phyloP scores from a whole-genome alignment of 148 eudicot species.

The Chenopodium berlandieri region DNA sequence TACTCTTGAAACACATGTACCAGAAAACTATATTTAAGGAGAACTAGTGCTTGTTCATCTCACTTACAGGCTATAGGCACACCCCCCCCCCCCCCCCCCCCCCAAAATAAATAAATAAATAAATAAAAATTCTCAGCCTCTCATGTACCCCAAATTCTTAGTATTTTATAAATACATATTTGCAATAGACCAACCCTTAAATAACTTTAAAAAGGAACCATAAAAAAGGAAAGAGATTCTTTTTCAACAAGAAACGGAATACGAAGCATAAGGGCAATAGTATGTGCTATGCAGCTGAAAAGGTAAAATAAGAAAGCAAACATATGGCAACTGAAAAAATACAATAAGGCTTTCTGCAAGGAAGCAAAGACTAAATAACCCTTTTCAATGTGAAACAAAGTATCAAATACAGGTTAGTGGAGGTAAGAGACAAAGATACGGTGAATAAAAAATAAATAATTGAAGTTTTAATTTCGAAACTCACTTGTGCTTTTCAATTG shows the following conservation, averaged over 20 bases:
- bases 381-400: background rate
- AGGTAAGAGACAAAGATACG: background rate
- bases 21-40: too few relatives aligned
- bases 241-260: too few relatives aligned
- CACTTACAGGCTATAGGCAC: too few relatives aligned
- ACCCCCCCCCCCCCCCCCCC: too few relatives aligned
- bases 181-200: too few relatives aligned
- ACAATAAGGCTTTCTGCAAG: background rate
- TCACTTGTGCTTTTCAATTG: conserved; percentile 72
- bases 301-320: background rate
- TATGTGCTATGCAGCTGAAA: background rate
- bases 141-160: too few relatives aligned
- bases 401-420: background rate
- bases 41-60: too few relatives aligned
- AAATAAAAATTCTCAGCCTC: too few relatives aligned
- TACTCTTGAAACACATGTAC: too few relatives aligned
- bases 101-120: too few relatives aligned
- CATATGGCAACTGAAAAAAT: background rate
- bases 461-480: conserved; percentile 20
- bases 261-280: background rate
- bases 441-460: background rate
- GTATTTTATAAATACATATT: too few relatives aligned
- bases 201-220: background rate
- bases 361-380: background rate
- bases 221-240: background rate